Conservation (phyloP, 2,329 filamentous ascomycete species). For the Tolypocladium guangdongense region DNA sequence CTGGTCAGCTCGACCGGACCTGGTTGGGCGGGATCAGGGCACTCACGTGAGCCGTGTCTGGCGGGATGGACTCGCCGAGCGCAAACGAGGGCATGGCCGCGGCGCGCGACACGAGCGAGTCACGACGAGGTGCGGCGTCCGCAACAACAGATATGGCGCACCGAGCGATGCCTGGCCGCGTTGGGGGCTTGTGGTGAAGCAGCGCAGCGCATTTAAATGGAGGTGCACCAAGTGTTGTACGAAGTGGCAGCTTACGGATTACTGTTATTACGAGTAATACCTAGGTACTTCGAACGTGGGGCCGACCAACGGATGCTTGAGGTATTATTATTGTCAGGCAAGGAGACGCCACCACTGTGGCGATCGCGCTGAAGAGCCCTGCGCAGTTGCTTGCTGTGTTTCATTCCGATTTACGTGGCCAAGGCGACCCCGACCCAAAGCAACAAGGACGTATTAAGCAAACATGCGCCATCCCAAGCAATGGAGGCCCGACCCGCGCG, state of each 20-base stretch:
- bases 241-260: no score
- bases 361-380: neutral
- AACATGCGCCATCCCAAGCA: neutral
- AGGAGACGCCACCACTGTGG: no score
- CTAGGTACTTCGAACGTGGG: no score
- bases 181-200: neutral
- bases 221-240: neutral
- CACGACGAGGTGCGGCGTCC: neutral
- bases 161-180: neutral
- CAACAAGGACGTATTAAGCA: neutral
- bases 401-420: neutral
- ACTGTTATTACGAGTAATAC: no score
- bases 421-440: neutral
- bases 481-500: neutral
- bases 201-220: neutral
- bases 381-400: neutral
- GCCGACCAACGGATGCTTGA: no score
- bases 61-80: conserved; percentile 63
- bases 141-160: neutral
- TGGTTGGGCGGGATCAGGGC: neutral
- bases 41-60: conserved; percentile 68
- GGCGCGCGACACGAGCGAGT: conserved; percentile 4
- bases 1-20: neutral
- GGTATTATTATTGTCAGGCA: no score
- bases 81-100: conserved; percentile 35